These are phyloP conservation scores for Botrytis pseudocinerea DNA, from an alignment of 2,329 filamentous ascomycete species.

Conservation along the genomic window DNA sequence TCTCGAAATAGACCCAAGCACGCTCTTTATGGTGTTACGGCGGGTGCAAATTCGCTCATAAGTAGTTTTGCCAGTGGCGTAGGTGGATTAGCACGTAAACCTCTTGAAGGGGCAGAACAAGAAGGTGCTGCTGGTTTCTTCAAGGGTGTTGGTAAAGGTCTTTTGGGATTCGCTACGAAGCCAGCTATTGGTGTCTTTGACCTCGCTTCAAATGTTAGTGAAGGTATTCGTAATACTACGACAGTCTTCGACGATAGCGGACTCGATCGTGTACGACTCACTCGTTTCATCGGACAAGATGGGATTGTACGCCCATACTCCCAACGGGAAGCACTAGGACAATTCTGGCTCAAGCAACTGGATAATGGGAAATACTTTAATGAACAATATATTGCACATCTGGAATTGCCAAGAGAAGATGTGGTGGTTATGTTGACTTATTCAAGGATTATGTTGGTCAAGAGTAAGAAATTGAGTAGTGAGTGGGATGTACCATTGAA, in stretches of 20 bases:
- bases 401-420: constrained; percentile 86
- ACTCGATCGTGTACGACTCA: constrained; percentile 89
- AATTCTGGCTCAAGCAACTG: constrained; percentile 98
- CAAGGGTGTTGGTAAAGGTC: constrained; percentile 94
- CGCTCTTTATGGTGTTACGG: constrained; percentile 92
- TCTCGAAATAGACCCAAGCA: constrained; percentile 95
- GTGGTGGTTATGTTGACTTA: constrained; percentile 89
- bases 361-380: constrained; percentile 98
- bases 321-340: constrained; percentile 90
- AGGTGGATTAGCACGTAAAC: constrained; percentile 88
- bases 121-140: constrained; percentile 94
- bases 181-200: constrained; percentile 96
- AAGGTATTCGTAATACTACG: constrained; percentile 97
- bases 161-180: constrained; percentile 93
- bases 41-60: constrained; percentile 92
- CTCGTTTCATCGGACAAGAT: constrained; percentile 87
- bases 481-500: constrained; percentile 97
- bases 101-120: constrained; percentile 91
- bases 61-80: constrained; percentile 92
- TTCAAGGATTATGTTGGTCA: constrained; percentile 83
- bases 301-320: constrained; percentile 94
- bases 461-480: constrained; percentile 78
- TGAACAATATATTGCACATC: constrained; percentile 93
- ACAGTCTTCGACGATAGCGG: constrained; percentile 96
- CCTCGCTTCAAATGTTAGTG: constrained; percentile 92